Percentiles rank a stretch among this genome's conserved stretches.
Evolutionary conservation across 257 asterid species (phyloP).

Genomic region (Coffea eugenioides): DNA sequence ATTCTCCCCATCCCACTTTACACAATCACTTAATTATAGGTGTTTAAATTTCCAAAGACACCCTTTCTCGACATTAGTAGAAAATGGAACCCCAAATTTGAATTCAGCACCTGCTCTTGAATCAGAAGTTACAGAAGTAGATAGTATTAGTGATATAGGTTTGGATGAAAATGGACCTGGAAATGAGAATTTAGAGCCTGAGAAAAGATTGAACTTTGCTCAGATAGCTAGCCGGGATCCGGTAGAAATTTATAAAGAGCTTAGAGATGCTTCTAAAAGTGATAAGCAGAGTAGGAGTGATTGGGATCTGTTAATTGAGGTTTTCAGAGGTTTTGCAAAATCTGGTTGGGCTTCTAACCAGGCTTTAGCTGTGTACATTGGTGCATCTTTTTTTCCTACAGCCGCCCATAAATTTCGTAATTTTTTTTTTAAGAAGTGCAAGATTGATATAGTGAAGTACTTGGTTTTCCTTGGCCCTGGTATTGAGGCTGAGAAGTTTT

Average conservation of each 20-base stretch:
- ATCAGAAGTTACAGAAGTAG: constrained; percentile 24
- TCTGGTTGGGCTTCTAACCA: constrained; percentile 90
- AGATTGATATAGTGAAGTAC: constrained; percentile 50
- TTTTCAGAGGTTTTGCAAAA: constrained; percentile 49
- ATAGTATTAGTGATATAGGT: constrained; percentile 16
- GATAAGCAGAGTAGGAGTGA: constrained; percentile 40
- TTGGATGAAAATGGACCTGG: constrained; percentile 27
- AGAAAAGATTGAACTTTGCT: constrained; percentile 30
- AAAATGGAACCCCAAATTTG: constrained; percentile 6
- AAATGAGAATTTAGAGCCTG: constrained; percentile 15
- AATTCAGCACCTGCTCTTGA: constrained; percentile 6
- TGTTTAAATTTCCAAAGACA: constrained; percentile 21
- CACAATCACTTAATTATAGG: constrained; percentile 20
- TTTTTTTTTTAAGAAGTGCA: constrained; percentile 53
- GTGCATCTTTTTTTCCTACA: constrained; percentile 70
- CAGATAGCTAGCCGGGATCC: constrained; percentile 52
- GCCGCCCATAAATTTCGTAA: constrained; percentile 57
- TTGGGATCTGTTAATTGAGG: constrained; percentile 52
- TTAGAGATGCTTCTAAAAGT: constrained; percentile 31
- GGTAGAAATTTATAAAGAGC: constrained; percentile 56
- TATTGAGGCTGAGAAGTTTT: constrained; percentile 58
- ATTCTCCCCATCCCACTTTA: constrained; percentile 17
- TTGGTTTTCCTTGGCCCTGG: constrained; percentile 69
- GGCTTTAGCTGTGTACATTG: constrained; percentile 77
- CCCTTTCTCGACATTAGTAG: constrained; percentile 39